Base-by-base conservation (phyloP, 2,329 filamentous ascomycete species). In the Phyllosticta capitalensis region DNA sequence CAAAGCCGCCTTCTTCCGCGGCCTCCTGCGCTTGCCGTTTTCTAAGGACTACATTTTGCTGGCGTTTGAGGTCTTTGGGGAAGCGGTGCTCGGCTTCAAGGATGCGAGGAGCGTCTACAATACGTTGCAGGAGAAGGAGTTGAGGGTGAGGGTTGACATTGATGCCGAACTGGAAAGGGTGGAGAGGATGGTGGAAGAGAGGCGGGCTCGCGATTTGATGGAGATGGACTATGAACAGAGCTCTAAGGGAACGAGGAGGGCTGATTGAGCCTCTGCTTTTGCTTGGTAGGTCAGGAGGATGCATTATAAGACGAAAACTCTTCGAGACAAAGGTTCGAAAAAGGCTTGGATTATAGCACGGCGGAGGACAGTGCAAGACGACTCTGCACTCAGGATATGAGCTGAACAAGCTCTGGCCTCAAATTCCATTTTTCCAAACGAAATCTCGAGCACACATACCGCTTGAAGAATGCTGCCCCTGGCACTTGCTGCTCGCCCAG, bases 21-120 rank as follows among this genome's bases (percentile, higher is more conserved):
- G 81, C 0, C 65, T 88, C 63, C 74, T 78, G 51, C 72, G 76
- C 17, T 77, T 85, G 65, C 86, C 86, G 0, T 88, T 85, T 84
- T 79, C 77, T 1, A 87, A 88, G 68, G 76, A 79, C 45, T 77
- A 84, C 54, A 72, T 83, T 51, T 76, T 87, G 71, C 61, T 81
- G 24, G 84, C 81, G 0, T 83, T 87, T 60, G 74, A 54, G 52
- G 70, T 76, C 48, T 65, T 75, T 48, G 64, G 62, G 45, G 63
- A 9, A 64, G 68, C 60, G 56, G 38, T 45, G 14, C 69, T 84
- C 66, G 65, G 61, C 1, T 72, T 74, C 19, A 74, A 73, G 26
- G 82, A 86, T 58, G 64, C 83, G 61, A 76, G 73, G 56, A 76
- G 76, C 55, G 68, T 85, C 17, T 83, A 81, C 67, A 76, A 79